Evolutionary conservation across 2,329 filamentous ascomycete genomes (phyloP), one percentile per base, ranked within the genome.

Genomic region (Orbilia brochopaga): DNA sequence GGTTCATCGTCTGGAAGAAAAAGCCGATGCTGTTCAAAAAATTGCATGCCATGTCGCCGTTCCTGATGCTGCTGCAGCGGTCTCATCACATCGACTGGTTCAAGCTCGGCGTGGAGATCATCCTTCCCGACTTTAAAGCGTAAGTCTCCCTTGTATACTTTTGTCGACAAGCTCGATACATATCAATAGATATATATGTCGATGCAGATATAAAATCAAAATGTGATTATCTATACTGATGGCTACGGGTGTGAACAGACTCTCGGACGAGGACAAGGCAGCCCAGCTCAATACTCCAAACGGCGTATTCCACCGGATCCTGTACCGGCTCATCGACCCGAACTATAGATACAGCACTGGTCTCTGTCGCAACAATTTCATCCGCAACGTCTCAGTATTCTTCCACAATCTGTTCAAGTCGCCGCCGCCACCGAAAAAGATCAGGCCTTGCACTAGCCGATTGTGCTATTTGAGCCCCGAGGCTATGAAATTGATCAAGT

Each of bases 381-480:
- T n/a, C n/a, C 60, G 56, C 15, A 69, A 35, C n/a, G 46, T 69
- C 1, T 69, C 64, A 1, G 61, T 37, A n/a, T 62, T 69, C n/a
- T 27, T 69, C 10, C 56, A 69, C 32, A 69, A 69, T 30, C 21
- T 60, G 1, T 69, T 69, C 17, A 51, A 56, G n/a, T 56, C 64
- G 0, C 27, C 64, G 2, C 53, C 52, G 30, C 61, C 54, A 32
- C 56, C 61, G 44, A 56, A 69, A 37, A n/a, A n/a, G n/a, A n/a
- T n/a, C n/a, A n/a, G n/a, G n/a, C n/a, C n/a, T n/a, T 69, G 64
- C 23, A 56, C 50, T 1, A 69, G 64, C 35, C 56, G 64, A 27
- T 30, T 69, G 19, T 69, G 64, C n/a, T 61, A 61, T 37, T 44
- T 69, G 15, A 69, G 64, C 15, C 64, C 64, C 5, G 64, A 69